Conservation (phyloP, 2,329 filamentous ascomycete genomes). For the Pseudogymnoascus destructans region DNA sequence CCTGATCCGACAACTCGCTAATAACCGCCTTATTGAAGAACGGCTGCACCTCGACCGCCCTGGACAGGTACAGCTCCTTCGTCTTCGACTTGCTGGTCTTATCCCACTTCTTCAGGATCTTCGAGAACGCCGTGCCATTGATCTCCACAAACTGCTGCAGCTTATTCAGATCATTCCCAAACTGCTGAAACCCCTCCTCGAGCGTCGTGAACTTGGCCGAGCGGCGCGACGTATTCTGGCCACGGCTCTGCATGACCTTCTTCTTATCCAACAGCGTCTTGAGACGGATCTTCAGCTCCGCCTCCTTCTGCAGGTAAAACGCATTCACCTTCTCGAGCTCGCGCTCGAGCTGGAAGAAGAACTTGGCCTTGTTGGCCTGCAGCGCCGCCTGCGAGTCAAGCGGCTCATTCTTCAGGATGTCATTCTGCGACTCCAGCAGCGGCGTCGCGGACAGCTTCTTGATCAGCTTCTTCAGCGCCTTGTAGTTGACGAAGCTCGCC, state of each 20-base stretch:
- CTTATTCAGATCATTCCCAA: constrained; percentile 92
- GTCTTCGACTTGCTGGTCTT: constrained; percentile 99
- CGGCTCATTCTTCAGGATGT: not conserved
- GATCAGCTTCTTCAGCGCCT: constrained; percentile 98
- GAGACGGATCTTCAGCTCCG: constrained; percentile 89
- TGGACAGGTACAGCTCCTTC: constrained; percentile 90
- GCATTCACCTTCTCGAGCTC: constrained; percentile 97
- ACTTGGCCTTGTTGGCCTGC: constrained; percentile 94
- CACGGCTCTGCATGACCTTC: constrained; percentile 70
- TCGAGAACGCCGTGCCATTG: constrained; percentile 94
- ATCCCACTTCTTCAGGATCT: constrained; percentile 99
- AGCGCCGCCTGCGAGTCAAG: constrained; percentile 73
- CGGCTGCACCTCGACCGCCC: constrained; percentile 92
- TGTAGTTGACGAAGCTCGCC: constrained; percentile 98
- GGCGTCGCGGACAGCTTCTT: constrained; percentile 94
- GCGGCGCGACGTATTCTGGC: constrained; percentile 63
- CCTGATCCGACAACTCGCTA: constrained; percentile 90
- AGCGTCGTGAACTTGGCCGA: constrained; percentile 90
- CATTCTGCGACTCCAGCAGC: constrained; percentile 61
- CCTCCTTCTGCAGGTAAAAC: constrained; percentile 96
- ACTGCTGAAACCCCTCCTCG: constrained; percentile 94
- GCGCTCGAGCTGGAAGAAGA: constrained; percentile 95
- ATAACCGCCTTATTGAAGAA: constrained; percentile 98
- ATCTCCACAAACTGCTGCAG: constrained; percentile 97
- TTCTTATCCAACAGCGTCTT: constrained; percentile 94